Percentiles rank a stretch among this genome's conserved stretches.
These are phyloP conservation scores for sorghum (Sorghum bicolor) DNA, from an alignment of 176 grass and related monocot genomes.

Conservation along the genomic window Sorghum_bicolor_NCBIv3 NC_012870.2:77743501-77744000, in stretches of 20 bases:
- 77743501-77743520: slow-evolving; percentile 48
- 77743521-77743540: slow-evolving; percentile 43
- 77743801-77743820: neutral
- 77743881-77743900: slow-evolving; percentile 88
- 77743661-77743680: slow-evolving; percentile 48
- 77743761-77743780: slow-evolving; percentile 69
- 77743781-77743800: slow-evolving; percentile 79
- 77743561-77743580: neutral
- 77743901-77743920: slow-evolving; percentile 83
- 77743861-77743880: slow-evolving; percentile 25
- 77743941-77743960: slow-evolving; percentile 63
- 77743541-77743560: slow-evolving; percentile 44
- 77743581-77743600: neutral
- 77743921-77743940: slow-evolving; percentile 77
- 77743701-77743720: slow-evolving; percentile 58
- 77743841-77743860: neutral
- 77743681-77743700: slow-evolving; percentile 64
- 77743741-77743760: slow-evolving; percentile 68
- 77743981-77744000: slow-evolving; percentile 66
- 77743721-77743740: slow-evolving; percentile 56
- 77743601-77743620: neutral
- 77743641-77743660: slow-evolving; percentile 79
- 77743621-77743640: slow-evolving; percentile 21
- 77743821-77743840: neutral
- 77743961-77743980: slow-evolving; percentile 47